Evolutionary conservation across 2,329 filamentous ascomycete genomes (phyloP).

Genomic region (Neodidymelliopsis sp.): DNA sequence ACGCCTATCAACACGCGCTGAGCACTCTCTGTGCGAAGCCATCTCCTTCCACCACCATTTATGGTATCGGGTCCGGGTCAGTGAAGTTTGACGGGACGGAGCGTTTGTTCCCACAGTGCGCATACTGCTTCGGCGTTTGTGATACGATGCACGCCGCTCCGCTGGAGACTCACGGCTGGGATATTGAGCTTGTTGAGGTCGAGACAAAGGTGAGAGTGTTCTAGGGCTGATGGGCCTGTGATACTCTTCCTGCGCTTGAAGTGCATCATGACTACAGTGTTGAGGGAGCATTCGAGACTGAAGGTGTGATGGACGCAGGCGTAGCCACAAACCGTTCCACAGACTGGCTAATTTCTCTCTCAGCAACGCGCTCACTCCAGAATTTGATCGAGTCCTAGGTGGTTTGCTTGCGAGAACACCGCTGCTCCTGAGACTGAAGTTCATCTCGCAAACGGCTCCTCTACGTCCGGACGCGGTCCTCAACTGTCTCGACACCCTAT

Average conservation of each 20-base stretch:
- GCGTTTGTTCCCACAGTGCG: not conserved
- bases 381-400: not conserved
- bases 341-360: too few relatives aligned
- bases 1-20: constrained; percentile 1
- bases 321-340: not conserved
- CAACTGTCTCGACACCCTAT: not conserved
- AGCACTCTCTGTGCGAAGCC: constrained; percentile 8
- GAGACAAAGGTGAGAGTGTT: not conserved
- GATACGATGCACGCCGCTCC: not conserved
- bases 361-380: not conserved
- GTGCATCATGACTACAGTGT: not conserved
- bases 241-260: not conserved
- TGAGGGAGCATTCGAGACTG: too few relatives aligned
- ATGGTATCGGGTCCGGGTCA: constrained; percentile 5
- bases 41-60: constrained; percentile 18
- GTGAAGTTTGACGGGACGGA: not conserved
- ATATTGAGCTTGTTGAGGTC: not conserved
- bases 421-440: not conserved
- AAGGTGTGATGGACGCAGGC: not conserved
- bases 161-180: not conserved
- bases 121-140: constrained; percentile 1
- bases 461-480: not conserved
- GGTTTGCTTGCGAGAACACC: not conserved
- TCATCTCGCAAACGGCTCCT: not conserved
- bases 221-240: not conserved